These are phyloP conservation scores for Entonaema liquescens DNA, from an alignment of 495 filamentous ascomycete species.

Conservation along the genomic window DNA sequence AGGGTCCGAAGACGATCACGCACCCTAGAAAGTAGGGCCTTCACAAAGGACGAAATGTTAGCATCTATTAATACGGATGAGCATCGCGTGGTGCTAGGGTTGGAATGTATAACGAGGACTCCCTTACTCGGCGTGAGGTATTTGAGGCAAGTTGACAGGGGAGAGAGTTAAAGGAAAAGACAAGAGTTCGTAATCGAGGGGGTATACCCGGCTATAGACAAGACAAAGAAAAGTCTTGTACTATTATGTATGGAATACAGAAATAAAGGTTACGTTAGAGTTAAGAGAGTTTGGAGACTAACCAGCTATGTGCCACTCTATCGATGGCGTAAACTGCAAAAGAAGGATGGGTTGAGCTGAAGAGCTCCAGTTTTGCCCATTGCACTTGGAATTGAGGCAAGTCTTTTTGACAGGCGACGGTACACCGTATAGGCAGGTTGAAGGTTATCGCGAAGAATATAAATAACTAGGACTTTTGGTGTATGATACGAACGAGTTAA, in stretches of 20 bases:
- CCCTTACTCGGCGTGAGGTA: background rate
- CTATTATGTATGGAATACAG: background rate
- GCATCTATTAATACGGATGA: background rate
- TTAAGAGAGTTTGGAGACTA: conserved; percentile 6
- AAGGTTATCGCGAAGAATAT: background rate
- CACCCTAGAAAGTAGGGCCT: background rate
- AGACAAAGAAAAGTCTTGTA: conserved; percentile 14
- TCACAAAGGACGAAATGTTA: conserved; percentile 18
- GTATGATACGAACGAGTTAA: background rate
- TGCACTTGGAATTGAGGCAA: conserved; percentile 22
- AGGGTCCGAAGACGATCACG: conserved; percentile 9
- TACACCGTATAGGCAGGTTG: conserved; percentile 2
- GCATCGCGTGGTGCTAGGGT: background rate
- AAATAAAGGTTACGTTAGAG: background rate
- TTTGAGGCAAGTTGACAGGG: background rate
- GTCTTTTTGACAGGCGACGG: conserved; percentile 7
- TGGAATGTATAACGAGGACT: conserved; percentile 1
- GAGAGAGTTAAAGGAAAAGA: background rate
- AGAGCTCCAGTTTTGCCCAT: conserved; percentile 39
- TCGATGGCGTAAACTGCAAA: conserved; percentile 34
- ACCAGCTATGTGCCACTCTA: conserved; percentile 30
- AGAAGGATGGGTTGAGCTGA: conserved; percentile 30
- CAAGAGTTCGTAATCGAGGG: background rate
- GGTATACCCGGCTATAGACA: background rate
- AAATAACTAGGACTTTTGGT: background rate